phyloP scores from a whole-genome alignment of 345 rosid species.

The Schrenkiella parvula region DNA sequence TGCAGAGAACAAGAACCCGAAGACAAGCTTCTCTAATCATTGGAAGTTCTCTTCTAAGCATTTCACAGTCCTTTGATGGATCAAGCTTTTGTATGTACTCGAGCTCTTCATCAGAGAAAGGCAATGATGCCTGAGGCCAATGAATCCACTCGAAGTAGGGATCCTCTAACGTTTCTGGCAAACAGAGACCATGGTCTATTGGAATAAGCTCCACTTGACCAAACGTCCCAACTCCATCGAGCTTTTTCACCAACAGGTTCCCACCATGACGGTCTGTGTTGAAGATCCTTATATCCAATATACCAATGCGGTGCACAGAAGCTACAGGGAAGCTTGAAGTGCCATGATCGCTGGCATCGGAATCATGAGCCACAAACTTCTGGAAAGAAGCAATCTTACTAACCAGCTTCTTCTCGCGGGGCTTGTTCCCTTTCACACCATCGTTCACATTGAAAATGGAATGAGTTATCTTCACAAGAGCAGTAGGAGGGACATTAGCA shows the following conservation, averaged over 20 bases:
- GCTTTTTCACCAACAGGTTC: constrained; percentile 83
- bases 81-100: constrained; percentile 70
- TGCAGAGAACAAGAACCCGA: constrained; percentile 71
- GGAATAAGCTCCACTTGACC: constrained; percentile 90
- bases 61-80: constrained; percentile 62
- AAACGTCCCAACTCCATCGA: constrained; percentile 64
- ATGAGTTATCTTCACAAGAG: constrained; percentile 93
- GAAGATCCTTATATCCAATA: constrained; percentile 78
- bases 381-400: constrained; percentile 98
- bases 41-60: constrained; percentile 82
- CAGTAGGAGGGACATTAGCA: constrained; percentile 94
- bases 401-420: constrained; percentile 56
- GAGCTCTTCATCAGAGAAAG: constrained; percentile 96
- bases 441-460: constrained; percentile 82
- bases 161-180: constrained; percentile 94
- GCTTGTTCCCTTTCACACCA: constrained; percentile 70
- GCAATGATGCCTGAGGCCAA: constrained; percentile 98
- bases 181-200: constrained; percentile 95
- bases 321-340: constrained; percentile 95
- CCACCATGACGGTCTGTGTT: constrained; percentile 99
- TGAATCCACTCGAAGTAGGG: constrained; percentile 99
- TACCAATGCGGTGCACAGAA: constrained; percentile 88
- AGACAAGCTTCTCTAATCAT: constrained; percentile 95
- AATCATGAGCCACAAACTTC: constrained; percentile 87
- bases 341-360: constrained; percentile 96